Evolutionary conservation across 176 grass and related monocot species (phyloP).

Genomic region (Phoenix dactylifera): DNA sequence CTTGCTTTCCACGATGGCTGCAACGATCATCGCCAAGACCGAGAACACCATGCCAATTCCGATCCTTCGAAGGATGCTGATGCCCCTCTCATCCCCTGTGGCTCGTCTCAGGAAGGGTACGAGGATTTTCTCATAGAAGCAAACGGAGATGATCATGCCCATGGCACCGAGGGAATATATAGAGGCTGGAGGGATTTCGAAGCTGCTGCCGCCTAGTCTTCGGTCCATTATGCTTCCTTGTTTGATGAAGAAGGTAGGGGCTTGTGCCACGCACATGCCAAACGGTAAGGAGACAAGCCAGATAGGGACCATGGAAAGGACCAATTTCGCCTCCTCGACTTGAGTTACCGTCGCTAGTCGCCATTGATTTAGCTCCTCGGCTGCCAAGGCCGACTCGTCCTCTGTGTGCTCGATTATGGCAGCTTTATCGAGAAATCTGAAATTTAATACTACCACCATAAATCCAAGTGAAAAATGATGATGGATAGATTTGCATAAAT

Average conservation of each 20-base stretch:
- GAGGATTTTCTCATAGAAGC: constrained; percentile 50
- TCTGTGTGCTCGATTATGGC: constrained; percentile 48
- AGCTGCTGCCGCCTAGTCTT: constrained; percentile 23
- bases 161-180: constrained; percentile 41
- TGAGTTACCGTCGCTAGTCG: constrained; percentile 68
- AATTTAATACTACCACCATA: too few relatives aligned
- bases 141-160: constrained; percentile 52
- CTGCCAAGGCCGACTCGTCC: not conserved
- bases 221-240: constrained; percentile 69
- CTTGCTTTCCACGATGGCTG: constrained; percentile 38
- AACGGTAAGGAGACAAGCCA: constrained; percentile 65
- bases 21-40: constrained; percentile 25
- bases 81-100: constrained; percentile 48
- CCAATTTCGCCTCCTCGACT: constrained; percentile 86
- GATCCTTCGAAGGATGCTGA: constrained; percentile 61
- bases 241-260: constrained; percentile 86
- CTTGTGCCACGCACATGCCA: constrained; percentile 44
- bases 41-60: constrained; percentile 54
- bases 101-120: constrained; percentile 41
- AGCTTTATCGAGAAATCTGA: constrained; percentile 73
- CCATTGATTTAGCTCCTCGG: constrained; percentile 30
- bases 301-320: constrained; percentile 62
- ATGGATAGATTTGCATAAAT: too few relatives aligned
- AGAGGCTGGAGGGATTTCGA: constrained; percentile 58
- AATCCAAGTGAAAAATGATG: too few relatives aligned